Percentiles rank a stretch among this genome's conserved stretches.
These are phyloP conservation scores for Aspergillus awamori DNA, from an alignment of 2,329 filamentous ascomycete genomes.

Conservation along the genomic window DNA sequence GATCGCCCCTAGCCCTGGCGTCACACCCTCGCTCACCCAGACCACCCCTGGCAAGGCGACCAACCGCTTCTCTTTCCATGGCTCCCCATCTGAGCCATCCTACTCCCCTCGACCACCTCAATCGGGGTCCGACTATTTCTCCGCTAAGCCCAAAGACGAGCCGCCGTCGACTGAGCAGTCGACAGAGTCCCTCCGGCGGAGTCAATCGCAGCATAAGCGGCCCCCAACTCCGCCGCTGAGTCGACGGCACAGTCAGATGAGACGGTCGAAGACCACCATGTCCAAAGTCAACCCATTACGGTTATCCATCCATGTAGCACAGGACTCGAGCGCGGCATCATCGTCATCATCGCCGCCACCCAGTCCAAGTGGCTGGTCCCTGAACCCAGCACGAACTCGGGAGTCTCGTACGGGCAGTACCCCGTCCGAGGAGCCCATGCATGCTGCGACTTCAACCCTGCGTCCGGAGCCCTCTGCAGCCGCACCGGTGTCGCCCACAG, in stretches of 20 bases:
- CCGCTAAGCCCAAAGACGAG: conserved; percentile 19
- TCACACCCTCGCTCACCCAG: conserved; percentile 27
- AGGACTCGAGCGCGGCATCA: conserved; percentile 40
- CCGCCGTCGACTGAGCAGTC: conserved; percentile 18
- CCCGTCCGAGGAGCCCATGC: conserved; percentile 18
- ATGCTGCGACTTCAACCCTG: conserved; percentile 2
- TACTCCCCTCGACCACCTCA: conserved; percentile 51
- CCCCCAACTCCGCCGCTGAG: conserved; percentile 54
- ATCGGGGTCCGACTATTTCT: conserved; percentile 50
- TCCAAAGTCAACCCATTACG: conserved; percentile 37
- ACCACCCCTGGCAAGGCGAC: conserved; percentile 29
- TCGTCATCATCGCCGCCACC: conserved; percentile 25
- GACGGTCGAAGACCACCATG: conserved; percentile 38
- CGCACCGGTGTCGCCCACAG: conserved; percentile 7
- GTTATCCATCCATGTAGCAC: conserved; percentile 48
- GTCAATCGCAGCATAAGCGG: conserved; percentile 42
- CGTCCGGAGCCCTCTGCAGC: conserved; percentile 8
- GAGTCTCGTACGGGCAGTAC: conserved; percentile 14
- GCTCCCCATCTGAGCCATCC: conserved; percentile 26
- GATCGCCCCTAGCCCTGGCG: conserved; percentile 54
- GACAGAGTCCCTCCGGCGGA: conserved; percentile 33
- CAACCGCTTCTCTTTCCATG: conserved; percentile 31
- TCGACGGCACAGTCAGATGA: conserved; percentile 52
- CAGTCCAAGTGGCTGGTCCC: conserved; percentile 34
- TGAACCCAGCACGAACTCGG: conserved; percentile 22